A percentile compares a stretch with the other conserved stretches of the same genome.
Evolutionary conservation across 2,329 filamentous ascomycete genomes (phyloP).

Genomic region (Colletotrichum abscissum): DNA sequence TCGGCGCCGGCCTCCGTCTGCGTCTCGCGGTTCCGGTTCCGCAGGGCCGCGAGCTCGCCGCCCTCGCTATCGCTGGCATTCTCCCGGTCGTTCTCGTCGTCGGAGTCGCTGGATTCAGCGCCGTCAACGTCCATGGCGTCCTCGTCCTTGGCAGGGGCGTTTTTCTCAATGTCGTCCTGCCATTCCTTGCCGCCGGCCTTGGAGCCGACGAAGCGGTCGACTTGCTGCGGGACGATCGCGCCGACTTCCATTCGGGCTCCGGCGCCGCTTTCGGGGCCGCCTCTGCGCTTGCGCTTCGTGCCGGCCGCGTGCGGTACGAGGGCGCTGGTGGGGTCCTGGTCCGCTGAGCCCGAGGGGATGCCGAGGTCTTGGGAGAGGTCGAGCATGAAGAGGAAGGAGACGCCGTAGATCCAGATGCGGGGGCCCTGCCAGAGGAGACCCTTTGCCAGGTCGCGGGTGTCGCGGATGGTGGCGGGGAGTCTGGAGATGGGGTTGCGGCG

Average conservation of each 20-base stretch:
- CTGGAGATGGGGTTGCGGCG: constrained; percentile 81
- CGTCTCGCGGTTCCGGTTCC: constrained; percentile 40
- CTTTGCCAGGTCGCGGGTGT: constrained; percentile 83
- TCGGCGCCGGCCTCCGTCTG: constrained; percentile 35
- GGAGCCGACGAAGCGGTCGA: constrained; percentile 44
- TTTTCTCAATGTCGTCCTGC: constrained; percentile 44
- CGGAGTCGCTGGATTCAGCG: constrained; percentile 44
- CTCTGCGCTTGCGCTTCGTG: constrained; percentile 66
- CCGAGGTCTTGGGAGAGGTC: constrained; percentile 80
- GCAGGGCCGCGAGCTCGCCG: constrained; percentile 48
- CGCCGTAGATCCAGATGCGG: constrained; percentile 88
- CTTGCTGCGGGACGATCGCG: constrained; percentile 55
- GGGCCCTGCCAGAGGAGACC: constrained; percentile 85
- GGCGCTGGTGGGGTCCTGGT: constrained; percentile 35
- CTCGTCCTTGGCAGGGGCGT: constrained; percentile 46
- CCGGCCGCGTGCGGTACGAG: constrained; percentile 39
- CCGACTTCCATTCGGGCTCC: constrained; percentile 63
- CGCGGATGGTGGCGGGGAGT: constrained; percentile 79
- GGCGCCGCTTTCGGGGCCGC: constrained; percentile 58
- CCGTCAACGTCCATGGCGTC: constrained; percentile 46
- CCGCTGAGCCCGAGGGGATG: constrained; percentile 43
- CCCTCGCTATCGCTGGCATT: constrained; percentile 45
- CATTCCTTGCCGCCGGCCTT: constrained; percentile 51
- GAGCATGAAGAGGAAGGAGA: constrained; percentile 91
- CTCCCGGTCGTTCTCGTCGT: constrained; percentile 46